These are phyloP conservation scores for Eucalyptus cloeziana DNA, from an alignment of 345 rosid species.

Conservation along the genomic window DNA sequence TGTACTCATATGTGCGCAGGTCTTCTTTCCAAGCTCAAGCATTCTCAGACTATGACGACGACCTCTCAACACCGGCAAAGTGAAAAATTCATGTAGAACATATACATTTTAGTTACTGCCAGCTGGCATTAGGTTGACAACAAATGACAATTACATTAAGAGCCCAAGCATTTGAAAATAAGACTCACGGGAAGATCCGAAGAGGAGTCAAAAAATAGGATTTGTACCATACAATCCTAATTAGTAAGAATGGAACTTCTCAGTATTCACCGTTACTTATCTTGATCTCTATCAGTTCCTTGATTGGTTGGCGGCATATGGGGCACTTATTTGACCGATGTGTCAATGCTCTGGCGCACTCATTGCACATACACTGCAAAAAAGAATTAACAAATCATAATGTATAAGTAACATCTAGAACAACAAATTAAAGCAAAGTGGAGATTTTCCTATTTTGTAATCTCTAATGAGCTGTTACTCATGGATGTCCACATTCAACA, in stretches of 20 bases:
- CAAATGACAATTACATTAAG: background rate
- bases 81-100: background rate
- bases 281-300: conserved; percentile 74
- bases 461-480: background rate
- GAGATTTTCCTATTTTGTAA: background rate
- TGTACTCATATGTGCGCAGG: background rate
- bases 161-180: background rate
- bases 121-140: background rate
- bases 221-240: conserved; percentile 9
- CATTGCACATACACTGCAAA: conserved; percentile 73
- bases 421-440: background rate
- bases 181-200: background rate
- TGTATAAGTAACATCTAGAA: background rate
- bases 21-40: background rate
- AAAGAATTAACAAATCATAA: background rate
- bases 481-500: background rate
- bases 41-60: background rate
- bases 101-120: background rate
- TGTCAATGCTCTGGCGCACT: conserved; percentile 71
- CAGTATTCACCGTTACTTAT: conserved; percentile 27
- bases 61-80: background rate
- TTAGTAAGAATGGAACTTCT: conserved; percentile 6
- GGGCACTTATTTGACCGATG: conserved; percentile 85
- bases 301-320: conserved; percentile 78
- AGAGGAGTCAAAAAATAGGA: background rate